Percentiles rank a stretch among this genome's conserved stretches.
These are phyloP conservation scores for Hymenotorrendiella dingleyae DNA, from an alignment of 2,329 filamentous ascomycete genomes.

Conservation along the genomic window DNA sequence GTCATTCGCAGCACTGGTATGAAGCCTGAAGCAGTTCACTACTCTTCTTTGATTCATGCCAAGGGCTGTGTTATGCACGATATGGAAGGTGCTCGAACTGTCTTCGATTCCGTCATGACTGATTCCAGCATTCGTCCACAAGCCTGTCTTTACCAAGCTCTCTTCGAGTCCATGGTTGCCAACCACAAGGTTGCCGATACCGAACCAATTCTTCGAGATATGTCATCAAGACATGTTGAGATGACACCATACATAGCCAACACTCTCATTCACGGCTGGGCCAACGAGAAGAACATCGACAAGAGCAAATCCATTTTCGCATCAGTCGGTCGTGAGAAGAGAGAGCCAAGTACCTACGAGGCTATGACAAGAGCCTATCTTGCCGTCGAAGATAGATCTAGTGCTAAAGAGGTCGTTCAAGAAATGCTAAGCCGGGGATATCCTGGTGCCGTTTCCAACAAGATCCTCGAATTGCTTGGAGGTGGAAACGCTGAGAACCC, in stretches of 20 bases:
- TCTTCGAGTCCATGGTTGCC: conserved; percentile 96
- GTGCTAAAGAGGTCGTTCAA: conserved; percentile 71
- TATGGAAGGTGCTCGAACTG: conserved; percentile 70
- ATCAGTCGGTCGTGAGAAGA: conserved; percentile 67
- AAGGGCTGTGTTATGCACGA: conserved; percentile 93
- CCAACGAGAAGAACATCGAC: conserved; percentile 70
- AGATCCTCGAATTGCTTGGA: conserved; percentile 85
- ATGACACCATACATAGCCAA: conserved; percentile 98
- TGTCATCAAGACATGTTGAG: conserved; percentile 68
- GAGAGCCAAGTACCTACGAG: conserved; percentile 97
- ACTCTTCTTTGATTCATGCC: conserved; percentile 90
- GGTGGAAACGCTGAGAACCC: conserved; percentile 35
- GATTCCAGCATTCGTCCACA: conserved; percentile 64
- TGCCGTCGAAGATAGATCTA: conserved; percentile 70
- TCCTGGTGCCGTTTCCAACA: conserved; percentile 83
- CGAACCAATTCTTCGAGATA: conserved; percentile 66
- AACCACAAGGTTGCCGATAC: conserved; percentile 80
- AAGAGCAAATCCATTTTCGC: conserved; percentile 78
- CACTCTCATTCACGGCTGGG: conserved; percentile 96
- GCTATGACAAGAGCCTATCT: conserved; percentile 95
- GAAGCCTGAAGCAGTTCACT: conserved; percentile 85
- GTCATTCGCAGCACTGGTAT: conserved; percentile 70
- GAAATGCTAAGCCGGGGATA: conserved; percentile 92
- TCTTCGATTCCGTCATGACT: conserved; percentile 76
- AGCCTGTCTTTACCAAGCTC: conserved; percentile 86